Evolutionary conservation across 805 yeast genomes (phyloP), one percentile per base, ranked within the genome.

Genomic region (Ogataea saltuana): DNA sequence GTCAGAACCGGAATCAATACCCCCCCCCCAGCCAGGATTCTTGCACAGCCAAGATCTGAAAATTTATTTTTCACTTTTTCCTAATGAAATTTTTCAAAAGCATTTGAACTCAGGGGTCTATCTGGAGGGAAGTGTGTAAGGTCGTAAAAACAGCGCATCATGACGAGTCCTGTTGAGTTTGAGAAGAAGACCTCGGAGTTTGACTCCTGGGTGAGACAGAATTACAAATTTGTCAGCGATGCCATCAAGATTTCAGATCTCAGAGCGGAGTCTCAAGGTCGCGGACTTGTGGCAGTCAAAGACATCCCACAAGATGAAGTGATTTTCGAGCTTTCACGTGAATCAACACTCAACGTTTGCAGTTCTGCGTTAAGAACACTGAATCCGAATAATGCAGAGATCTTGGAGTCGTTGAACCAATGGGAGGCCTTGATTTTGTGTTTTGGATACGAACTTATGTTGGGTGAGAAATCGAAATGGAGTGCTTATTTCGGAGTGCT

Each of bases 351-450:
- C 38, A 80, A 82, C 52, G 71, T 81, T n/a, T 75, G 73, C 13
- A 83, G 81, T 8, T 76, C 83, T 21, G 60, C 76, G 1, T 60
- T 83, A 15, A 42, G 67, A 0, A 33, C 53, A 9, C 61, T 68
- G 12, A 55, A 49, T 26, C 69, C 64, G 5, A 66, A 61, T 26
- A 69, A 48, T 27, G 53, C 55, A 25, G 69, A 60, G 2, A 58
- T 69, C 1, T 56, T 82, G 35, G 63, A 67, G 3, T 56, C 60
- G 1, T 67, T 80, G 38, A 74, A 73, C 38, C 84, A 81, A 34
- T 91, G 98, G 98, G 85, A 85, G 43, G 78, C 84, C 1, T 67
- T 93, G 46, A 82, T 90, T 32, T 58, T 88, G 29, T 72, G 82
- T 13, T 69, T 91, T 50, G 66, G 83, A 37, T 83, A 80, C 54